phyloP scores from a whole-genome alignment of 768 basidiomycete genomes.

The Termitomyces sp. region DNA sequence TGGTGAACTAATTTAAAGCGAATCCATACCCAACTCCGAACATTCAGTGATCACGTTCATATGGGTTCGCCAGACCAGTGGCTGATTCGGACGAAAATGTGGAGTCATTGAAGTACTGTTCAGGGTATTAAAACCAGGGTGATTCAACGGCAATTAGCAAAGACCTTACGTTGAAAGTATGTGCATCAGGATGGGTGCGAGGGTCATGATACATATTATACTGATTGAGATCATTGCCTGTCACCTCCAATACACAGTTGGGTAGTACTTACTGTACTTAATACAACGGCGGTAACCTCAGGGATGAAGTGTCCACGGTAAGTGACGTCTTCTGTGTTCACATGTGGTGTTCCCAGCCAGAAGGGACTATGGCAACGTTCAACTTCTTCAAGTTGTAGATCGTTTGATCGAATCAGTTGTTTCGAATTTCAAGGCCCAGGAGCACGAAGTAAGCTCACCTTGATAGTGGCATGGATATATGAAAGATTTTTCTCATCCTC shows the following conservation, averaged over 20 bases:
- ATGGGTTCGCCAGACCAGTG: slow-evolving; percentile 34
- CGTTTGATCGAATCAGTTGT: slow-evolving; percentile 9
- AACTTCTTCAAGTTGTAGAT: slow-evolving; percentile 30
- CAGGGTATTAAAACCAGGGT: slow-evolving; percentile 26
- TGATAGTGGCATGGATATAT: slow-evolving; percentile 31
- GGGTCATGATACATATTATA: slow-evolving; percentile 36
- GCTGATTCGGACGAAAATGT: slow-evolving; percentile 39
- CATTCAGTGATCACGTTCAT: slow-evolving; percentile 48
- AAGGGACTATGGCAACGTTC: slow-evolving; percentile 34
- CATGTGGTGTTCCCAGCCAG: slow-evolving; percentile 38
- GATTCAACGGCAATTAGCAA: not conserved
- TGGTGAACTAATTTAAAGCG: slow-evolving; percentile 8
- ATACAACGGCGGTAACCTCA: slow-evolving; percentile 33
- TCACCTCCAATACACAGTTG: slow-evolving; percentile 10
- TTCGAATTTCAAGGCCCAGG: slow-evolving; percentile 14
- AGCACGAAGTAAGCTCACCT: slow-evolving; percentile 16
- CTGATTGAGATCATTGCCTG: slow-evolving; percentile 15
- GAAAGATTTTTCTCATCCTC: slow-evolving; percentile 31
- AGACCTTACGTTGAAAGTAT: slow-evolving; percentile 25
- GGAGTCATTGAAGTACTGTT: slow-evolving; percentile 38
- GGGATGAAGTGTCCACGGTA: slow-evolving; percentile 39
- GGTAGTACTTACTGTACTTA: slow-evolving; percentile 30
- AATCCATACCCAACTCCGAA: slow-evolving; percentile 41
- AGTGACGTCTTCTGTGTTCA: slow-evolving; percentile 34
- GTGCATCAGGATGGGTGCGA: slow-evolving; percentile 36